Percentiles rank a stretch among this genome's conserved stretches.
phyloP scores from a whole-genome alignment of 1,284 basidiomycete genomes.

The Stereum hirsutum region DNA sequence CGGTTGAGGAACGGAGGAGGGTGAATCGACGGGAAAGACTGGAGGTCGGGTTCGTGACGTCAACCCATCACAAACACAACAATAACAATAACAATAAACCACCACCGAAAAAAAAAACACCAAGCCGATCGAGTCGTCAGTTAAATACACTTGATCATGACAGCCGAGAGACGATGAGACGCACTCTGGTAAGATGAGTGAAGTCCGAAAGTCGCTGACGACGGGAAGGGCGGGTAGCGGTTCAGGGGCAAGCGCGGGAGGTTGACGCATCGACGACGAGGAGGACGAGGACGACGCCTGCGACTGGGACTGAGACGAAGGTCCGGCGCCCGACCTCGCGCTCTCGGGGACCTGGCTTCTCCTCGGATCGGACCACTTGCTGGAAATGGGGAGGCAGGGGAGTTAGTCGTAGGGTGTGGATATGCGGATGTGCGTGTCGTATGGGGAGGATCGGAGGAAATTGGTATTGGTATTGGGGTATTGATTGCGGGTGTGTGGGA shows the following conservation, averaged over 20 bases:
- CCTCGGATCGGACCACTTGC: conserved; percentile 60
- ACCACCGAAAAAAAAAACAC: neutral
- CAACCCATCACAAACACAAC: conserved; percentile 14
- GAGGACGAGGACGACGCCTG: neutral
- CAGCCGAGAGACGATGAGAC: conserved; percentile 26
- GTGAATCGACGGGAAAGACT: conserved; percentile 77
- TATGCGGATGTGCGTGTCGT: neutral
- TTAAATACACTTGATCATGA: conserved; percentile 8
- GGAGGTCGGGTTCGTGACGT: too few relatives aligned
- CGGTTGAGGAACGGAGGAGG: conserved; percentile 56
- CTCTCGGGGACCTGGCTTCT: conserved; percentile 31
- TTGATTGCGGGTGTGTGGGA: too few relatives aligned
- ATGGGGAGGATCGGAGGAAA: too few relatives aligned
- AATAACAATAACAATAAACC: too few relatives aligned
- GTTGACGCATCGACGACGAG: conserved; percentile 8
- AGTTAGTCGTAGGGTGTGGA: conserved; percentile 14
- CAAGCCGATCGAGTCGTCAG: conserved; percentile 11
- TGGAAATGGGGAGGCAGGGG: conserved; percentile 16
- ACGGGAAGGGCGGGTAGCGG: conserved; percentile 50
- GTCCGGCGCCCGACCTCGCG: conserved; percentile 19
- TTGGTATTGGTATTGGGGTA: too few relatives aligned
- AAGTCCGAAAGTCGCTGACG: conserved; percentile 70
- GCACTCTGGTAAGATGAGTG: conserved; percentile 75
- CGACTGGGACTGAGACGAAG: too few relatives aligned
- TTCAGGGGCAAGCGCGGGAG: conserved; percentile 23